Percentiles rank a stretch among this genome's conserved stretches.
Evolutionary conservation across 495 filamentous ascomycete species (phyloP).

Genomic region (Cryomyces antarcticus): DNA sequence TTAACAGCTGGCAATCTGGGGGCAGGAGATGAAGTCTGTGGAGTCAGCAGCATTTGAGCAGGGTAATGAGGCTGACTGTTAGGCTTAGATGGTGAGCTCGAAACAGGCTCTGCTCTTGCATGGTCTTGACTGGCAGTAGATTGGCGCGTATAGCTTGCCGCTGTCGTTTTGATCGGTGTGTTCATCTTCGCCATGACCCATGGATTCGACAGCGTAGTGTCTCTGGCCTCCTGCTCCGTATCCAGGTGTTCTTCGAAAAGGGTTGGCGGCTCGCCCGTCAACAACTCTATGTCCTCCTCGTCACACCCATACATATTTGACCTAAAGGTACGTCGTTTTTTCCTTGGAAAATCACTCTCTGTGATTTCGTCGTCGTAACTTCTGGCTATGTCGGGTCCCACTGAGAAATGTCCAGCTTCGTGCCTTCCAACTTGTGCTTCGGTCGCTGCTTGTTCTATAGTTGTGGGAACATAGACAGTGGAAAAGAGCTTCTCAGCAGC

Average conservation of each 20-base stretch:
- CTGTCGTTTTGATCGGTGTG: conserved; percentile 10
- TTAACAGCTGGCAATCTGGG: background rate
- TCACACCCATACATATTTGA: conserved; percentile 9
- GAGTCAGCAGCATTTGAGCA: conserved; percentile 2
- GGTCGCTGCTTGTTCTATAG: background rate
- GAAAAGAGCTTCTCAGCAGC: conserved; percentile 34
- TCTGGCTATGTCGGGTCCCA: too few species aligned
- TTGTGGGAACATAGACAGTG: conserved; percentile 24
- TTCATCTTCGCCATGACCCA: conserved; percentile 41
- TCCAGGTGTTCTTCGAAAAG: conserved; percentile 9
- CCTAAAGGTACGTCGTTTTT: conserved; percentile 1
- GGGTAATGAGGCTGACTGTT: background rate
- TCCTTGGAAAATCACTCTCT: background rate
- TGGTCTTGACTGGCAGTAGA: conserved; percentile 4
- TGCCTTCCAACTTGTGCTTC: background rate
- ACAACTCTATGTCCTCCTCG: conserved; percentile 5
- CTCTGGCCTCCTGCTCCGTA: conserved; percentile 2
- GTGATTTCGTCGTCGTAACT: too few species aligned
- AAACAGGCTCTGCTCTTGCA: background rate
- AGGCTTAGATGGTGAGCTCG: background rate
- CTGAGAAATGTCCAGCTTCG: background rate
- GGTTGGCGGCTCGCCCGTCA: background rate
- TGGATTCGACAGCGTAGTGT: conserved; percentile 28
- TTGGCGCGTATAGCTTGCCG: background rate
- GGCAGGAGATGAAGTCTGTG: conserved; percentile 7